Conservation (phyloP, 345 rosid genomes). For the Cardiospermum halicacabum region DNA sequence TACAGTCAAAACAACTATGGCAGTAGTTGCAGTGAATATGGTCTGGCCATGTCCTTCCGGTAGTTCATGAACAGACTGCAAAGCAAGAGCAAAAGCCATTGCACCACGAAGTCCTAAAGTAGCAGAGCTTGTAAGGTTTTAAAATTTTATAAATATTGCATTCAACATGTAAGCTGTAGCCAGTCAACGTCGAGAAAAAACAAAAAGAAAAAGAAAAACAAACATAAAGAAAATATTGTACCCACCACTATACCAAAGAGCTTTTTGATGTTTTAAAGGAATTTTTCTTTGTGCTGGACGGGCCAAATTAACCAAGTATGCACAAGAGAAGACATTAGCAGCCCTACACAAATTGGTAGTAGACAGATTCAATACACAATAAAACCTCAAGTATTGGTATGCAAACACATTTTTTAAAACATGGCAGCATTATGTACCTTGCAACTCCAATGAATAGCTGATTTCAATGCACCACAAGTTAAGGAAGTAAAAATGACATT, state of each 20-base stretch:
- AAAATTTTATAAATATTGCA: slow-evolving; percentile 1
- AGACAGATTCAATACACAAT: slow-evolving; percentile 25
- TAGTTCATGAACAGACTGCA: slow-evolving; percentile 95
- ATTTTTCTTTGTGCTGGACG: slow-evolving; percentile 76
- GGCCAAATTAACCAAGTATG: slow-evolving; percentile 78
- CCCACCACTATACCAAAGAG: slow-evolving; percentile 99
- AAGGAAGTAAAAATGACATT: slow-evolving; percentile 43
- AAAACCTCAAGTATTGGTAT: not conserved
- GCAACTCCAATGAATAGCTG: slow-evolving; percentile 90
- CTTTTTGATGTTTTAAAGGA: slow-evolving; percentile 90
- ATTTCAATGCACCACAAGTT: slow-evolving; percentile 24
- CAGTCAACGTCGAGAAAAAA: not conserved
- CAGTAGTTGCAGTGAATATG: slow-evolving; percentile 95
- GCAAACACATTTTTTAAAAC: slow-evolving; percentile 2
- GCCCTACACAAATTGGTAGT: slow-evolving; percentile 55
- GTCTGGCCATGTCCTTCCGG: slow-evolving; percentile 99
- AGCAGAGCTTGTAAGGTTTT: slow-evolving; percentile 20
- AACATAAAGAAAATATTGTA: not conserved
- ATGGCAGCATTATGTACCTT: slow-evolving; percentile 57
- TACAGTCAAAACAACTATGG: slow-evolving; percentile 94
- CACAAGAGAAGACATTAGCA: slow-evolving; percentile 88
- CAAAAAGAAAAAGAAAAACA: no score
- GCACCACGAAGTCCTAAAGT: slow-evolving; percentile 91
- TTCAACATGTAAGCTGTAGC: not conserved
- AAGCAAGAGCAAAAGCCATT: slow-evolving; percentile 99